These are phyloP conservation scores for Arachis hypogaea DNA, from an alignment of 306 rosid genomes.

Conservation along the genomic window DNA sequence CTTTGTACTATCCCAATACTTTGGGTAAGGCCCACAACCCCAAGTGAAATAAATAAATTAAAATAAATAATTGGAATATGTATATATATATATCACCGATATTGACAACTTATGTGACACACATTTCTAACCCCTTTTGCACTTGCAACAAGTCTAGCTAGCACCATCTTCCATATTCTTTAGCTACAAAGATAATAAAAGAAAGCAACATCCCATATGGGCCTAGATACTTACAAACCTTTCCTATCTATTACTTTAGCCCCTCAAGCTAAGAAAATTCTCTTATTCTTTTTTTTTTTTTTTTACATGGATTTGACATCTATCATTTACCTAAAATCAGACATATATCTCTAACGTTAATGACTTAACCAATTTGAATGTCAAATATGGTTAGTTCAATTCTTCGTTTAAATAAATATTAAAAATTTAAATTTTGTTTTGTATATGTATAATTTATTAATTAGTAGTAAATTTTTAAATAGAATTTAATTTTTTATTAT, in stretches of 20 bases:
- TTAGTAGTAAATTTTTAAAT: too few relatives aligned
- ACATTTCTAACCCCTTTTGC: slow-evolving; percentile 51
- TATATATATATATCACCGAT: slow-evolving; percentile 49
- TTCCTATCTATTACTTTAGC: slow-evolving; percentile 31
- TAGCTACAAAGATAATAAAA: slow-evolving; percentile 37
- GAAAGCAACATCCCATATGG: slow-evolving; percentile 51
- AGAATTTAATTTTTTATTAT: too few relatives aligned
- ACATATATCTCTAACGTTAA: too few relatives aligned
- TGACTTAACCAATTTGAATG: too few relatives aligned
- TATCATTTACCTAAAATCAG: too few relatives aligned
- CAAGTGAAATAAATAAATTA: not conserved
- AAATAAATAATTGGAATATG: slow-evolving; percentile 57
- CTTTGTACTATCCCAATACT: slow-evolving; percentile 57
- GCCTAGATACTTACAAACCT: slow-evolving; percentile 41
- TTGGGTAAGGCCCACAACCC: slow-evolving; percentile 43
- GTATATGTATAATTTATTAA: too few relatives aligned
- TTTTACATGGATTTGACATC: too few relatives aligned
- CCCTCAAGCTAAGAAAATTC: not conserved
- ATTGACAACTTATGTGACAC: slow-evolving; percentile 62
- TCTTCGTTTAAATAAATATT: too few relatives aligned
- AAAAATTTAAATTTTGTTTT: too few relatives aligned
- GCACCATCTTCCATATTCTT: slow-evolving; percentile 39
- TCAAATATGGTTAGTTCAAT: too few relatives aligned
- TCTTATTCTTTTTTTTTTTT: too few relatives aligned
- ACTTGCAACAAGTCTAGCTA: slow-evolving; percentile 46